phyloP scores from a whole-genome alignment of 2,329 filamentous ascomycete genomes.

The Trichoderma simmonsii region DNA sequence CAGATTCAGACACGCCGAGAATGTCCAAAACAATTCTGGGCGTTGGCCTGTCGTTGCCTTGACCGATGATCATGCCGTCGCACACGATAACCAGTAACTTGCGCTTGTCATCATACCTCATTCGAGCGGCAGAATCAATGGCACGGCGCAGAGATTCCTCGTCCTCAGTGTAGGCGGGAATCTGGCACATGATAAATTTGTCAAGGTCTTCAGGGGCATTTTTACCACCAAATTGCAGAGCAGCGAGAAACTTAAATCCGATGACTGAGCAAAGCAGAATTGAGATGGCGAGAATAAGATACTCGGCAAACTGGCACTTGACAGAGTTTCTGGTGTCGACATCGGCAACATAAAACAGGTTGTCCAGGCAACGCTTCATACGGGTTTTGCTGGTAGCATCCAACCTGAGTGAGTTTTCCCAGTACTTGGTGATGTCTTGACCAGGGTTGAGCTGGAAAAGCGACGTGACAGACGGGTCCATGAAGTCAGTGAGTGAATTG shows the following conservation, averaged over 20 bases:
- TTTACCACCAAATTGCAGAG: constrained; percentile 88
- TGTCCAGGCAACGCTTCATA: constrained; percentile 84
- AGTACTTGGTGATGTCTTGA: constrained; percentile 77
- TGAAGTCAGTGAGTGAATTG: constrained; percentile 67
- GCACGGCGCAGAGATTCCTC: constrained; percentile 95
- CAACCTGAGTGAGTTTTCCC: constrained; percentile 63
- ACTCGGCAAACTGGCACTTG: constrained; percentile 82
- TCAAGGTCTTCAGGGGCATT: constrained; percentile 93
- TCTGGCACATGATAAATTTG: constrained; percentile 97
- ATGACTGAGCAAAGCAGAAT: constrained; percentile 78
- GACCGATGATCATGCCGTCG: constrained; percentile 99
- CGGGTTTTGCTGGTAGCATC: constrained; percentile 53
- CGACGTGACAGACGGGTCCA: constrained; percentile 69
- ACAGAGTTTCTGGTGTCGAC: constrained; percentile 86
- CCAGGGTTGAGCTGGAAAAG: constrained; percentile 78
- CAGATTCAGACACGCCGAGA: constrained; percentile 86
- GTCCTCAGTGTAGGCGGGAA: constrained; percentile 96
- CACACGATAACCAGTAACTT: constrained; percentile 91
- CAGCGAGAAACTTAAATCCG: constrained; percentile 93
- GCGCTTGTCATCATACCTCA: constrained; percentile 97
- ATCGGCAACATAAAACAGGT: constrained; percentile 90
- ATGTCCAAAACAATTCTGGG: constrained; percentile 96
- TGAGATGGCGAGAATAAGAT: constrained; percentile 83
- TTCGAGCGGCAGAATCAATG: constrained; percentile 91
- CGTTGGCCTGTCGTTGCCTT: constrained; percentile 94